phyloP scores from a whole-genome alignment of 768 basidiomycete genomes.

The Mycena venus region DNA sequence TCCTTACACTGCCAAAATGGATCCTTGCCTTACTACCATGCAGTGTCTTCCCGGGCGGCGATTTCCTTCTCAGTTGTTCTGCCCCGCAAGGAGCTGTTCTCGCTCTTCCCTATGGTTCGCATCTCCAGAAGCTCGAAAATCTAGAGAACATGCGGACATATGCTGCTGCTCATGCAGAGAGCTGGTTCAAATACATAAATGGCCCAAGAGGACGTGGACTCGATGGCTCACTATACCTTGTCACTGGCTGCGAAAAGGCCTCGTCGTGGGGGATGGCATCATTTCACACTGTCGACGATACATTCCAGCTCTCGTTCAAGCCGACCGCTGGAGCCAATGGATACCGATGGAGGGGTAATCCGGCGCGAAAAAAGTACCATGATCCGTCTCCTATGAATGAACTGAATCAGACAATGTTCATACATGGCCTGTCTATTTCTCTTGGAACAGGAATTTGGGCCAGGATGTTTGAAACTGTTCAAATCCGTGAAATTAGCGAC shows the following conservation, averaged over 20 bases:
- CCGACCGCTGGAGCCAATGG: neutral
- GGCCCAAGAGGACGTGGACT: slow-evolving; percentile 9
- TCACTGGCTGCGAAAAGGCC: slow-evolving; percentile 40
- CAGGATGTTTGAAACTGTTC: neutral
- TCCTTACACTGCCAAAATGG: neutral
- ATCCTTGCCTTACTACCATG: too few species aligned
- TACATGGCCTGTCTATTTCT: slow-evolving; percentile 8
- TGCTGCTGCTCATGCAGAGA: slow-evolving; percentile 25
- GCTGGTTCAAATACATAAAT: slow-evolving; percentile 32
- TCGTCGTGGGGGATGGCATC: too few species aligned
- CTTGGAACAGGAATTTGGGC: slow-evolving; percentile 10
- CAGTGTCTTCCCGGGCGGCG: too few species aligned
- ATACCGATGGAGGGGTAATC: slow-evolving; percentile 14
- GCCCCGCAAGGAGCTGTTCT: slow-evolving; percentile 32
- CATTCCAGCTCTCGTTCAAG: neutral
- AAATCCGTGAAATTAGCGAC: neutral
- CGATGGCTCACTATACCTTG: slow-evolving; percentile 29
- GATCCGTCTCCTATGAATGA: neutral
- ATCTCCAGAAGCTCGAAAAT: slow-evolving; percentile 19
- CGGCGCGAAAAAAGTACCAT: neutral
- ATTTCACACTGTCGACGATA: neutral
- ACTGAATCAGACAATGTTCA: slow-evolving; percentile 6
- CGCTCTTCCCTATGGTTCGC: slow-evolving; percentile 30
- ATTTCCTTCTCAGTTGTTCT: neutral
- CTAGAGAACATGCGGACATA: slow-evolving; percentile 3